A percentile compares a stretch with the other conserved stretches of the same genome.
Conservation (phyloP, 345 rosid species). For the Mercurialis annua region DNA sequence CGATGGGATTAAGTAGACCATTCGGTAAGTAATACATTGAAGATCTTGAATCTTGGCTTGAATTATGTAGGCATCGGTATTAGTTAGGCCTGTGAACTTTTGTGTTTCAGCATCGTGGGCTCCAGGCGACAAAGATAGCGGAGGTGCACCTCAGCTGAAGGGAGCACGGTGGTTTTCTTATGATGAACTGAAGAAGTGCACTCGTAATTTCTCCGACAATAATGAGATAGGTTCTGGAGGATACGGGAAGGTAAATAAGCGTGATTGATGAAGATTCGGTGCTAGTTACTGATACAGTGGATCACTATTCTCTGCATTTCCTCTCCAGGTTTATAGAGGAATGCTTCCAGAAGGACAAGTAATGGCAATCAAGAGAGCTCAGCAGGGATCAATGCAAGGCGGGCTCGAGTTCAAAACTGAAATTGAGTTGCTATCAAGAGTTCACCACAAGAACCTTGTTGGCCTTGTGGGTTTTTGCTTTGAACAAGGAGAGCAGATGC, state of each 20-base stretch:
- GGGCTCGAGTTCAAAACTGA: constrained; percentile 95
- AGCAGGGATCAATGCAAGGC: constrained; percentile 89
- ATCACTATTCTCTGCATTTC: not conserved
- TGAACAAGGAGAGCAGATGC: constrained; percentile 87
- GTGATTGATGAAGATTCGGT: not conserved
- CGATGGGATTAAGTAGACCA: constrained; percentile 78
- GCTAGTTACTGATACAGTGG: not conserved
- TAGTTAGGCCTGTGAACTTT: not conserved
- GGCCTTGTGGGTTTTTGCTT: constrained; percentile 90
- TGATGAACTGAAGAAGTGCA: constrained; percentile 83
- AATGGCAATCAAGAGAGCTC: constrained; percentile 88
- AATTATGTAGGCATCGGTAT: not conserved
- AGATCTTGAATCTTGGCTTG: not conserved
- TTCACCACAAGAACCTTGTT: constrained; percentile 91
- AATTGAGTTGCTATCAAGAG: constrained; percentile 89
- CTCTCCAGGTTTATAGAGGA: constrained; percentile 74
- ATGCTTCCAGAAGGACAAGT: constrained; percentile 69
- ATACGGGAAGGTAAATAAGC: constrained; percentile 64
- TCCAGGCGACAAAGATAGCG: constrained; percentile 77
- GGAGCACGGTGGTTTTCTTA: constrained; percentile 96
- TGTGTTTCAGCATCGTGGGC: constrained; percentile 77
- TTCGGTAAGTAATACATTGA: constrained; percentile 54
- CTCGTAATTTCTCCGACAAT: constrained; percentile 60
- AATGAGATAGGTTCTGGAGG: constrained; percentile 95
- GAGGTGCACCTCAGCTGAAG: constrained; percentile 85